A percentile compares a stretch with the other conserved stretches of the same genome.
Conservation (phyloP, 1,284 basidiomycete species). For the Trametes pubescens region DNA sequence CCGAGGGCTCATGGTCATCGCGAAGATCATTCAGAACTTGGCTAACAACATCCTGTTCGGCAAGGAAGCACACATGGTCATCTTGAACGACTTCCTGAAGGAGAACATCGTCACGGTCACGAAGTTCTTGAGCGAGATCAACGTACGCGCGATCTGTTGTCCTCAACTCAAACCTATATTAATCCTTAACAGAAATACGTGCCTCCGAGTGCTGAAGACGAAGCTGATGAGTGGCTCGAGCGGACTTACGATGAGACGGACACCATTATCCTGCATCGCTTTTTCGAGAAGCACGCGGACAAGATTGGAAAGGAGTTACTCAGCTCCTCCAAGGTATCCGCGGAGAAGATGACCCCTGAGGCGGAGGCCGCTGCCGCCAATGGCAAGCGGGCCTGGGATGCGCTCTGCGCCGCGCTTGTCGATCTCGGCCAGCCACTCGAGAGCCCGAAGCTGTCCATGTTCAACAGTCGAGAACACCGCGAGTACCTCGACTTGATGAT, state of each 20-base stretch:
- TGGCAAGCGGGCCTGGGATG: conserved; percentile 82
- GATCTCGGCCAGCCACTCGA: conserved; percentile 80
- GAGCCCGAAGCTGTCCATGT: conserved; percentile 61
- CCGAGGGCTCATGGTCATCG: conserved; percentile 84
- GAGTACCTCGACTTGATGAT: conserved; percentile 77
- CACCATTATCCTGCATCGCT: conserved; percentile 82
- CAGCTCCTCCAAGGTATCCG: conserved; percentile 69
- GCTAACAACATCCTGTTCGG: conserved; percentile 94
- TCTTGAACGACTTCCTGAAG: conserved; percentile 81
- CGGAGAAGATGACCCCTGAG: conserved; percentile 49
- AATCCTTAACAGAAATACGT: conserved; percentile 59
- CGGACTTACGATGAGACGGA: conserved; percentile 83
- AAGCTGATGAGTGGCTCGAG: conserved; percentile 75
- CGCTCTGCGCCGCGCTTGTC: conserved; percentile 77
- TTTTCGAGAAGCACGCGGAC: conserved; percentile 83
- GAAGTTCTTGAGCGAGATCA: conserved; percentile 83
- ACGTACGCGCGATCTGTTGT: conserved; percentile 54
- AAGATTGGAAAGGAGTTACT: conserved; percentile 86
- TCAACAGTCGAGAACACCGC: conserved; percentile 60
- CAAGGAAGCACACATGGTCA: conserved; percentile 87
- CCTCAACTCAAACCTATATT: conserved; percentile 1
- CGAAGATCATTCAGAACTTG: conserved; percentile 91
- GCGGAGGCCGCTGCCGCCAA: conserved; percentile 63
- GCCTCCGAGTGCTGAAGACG: conserved; percentile 57
- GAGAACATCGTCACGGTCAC: conserved; percentile 84